Base-by-base conservation (phyloP, 208 protist species). In the Angomonas deanei region DNA sequence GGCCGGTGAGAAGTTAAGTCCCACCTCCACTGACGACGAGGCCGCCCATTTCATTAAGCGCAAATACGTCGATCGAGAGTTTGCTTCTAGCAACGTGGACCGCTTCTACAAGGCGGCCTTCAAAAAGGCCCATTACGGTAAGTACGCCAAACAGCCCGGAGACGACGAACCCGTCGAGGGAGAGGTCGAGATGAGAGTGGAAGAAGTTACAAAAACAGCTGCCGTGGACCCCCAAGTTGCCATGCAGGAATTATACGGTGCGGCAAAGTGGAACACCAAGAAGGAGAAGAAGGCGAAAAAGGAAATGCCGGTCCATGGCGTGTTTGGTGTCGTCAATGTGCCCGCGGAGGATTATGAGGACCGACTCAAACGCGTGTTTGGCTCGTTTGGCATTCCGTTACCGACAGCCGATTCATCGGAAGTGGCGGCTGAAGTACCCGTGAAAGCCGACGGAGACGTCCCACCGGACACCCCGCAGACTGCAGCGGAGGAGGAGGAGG, bases 321-420 rank as follows among this genome's bases (percentile, higher is more conserved):
- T 72, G 10, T 95, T 95, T 74, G 89, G 89, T 5, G 46, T 84
- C 8, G 84, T 95, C 28, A 95, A 87, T 57, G 86, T 95, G n/a
- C 68, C 68, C 2, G 21, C 61, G 6, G 77, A 87, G 6, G 78
- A 76, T 34, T 86, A 95, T 64, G 74, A 89, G 0, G 70, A 60
- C 38, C 75, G 74, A 27, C 72, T 71, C 49, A 19, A 48, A 8
- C 31, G 55, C 17, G 64, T 90, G 49, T 49, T 90, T 39, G 63
- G 53, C n/a, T 54, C 70, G 21, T 94, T 94, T 49, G 33, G 36
- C 10, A 32, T 49, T 21, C 30, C 24, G 2, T n/a, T n/a, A n/a
- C n/a, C n/a, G n/a, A n/a, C n/a, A n/a, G n/a, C n/a, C n/a, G n/a
- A n/a, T n/a, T n/a, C n/a, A n/a, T 3, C 30, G n/a, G 53, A 42